Evolutionary conservation across 164 flowering plant species (phyloP), one percentile per base, ranked within the genome.

Genomic region (Vitis amurensis): DNA sequence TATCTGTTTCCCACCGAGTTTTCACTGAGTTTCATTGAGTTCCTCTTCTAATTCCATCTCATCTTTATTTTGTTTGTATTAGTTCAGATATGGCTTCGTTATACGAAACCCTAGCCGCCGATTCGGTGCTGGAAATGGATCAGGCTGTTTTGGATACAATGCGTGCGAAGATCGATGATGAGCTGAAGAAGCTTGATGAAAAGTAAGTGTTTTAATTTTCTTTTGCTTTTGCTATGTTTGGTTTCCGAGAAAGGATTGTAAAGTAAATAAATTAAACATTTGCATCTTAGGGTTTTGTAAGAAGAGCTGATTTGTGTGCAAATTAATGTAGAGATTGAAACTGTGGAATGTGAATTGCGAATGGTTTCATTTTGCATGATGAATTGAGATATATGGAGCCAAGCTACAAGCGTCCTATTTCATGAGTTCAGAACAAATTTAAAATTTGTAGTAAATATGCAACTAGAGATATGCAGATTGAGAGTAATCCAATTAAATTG

Each of bases 161-260:
- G 98, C 89, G 85, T 9, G 79, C 76, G 23, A 87, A 85, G 78
- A 90, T 76, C 58, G 89, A 87, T 1, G 97, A 90, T n/a, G 96
- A 91, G 78, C 78, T 93, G 17, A 90, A 87, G 80, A 95, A 90
- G 76, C 81, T 93, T 4, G 94, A 95, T 19, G 99, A 95, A 66
- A 95, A 90, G 99, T 95, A 70, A 87, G 94, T 75, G 70, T 66
- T 62, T 64, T 67, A 9, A 15, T 59, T 3, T 16, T 8, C 57
- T 23, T 63, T 9, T 37, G 31, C 9, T 9, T 63, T 61, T 11
- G 23, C n/a, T 9, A 13, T 52, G 44, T 44, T 70, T 55, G 57
- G 47, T 29, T 59, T 30, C 31, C 47, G 27, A 31, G 59, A 70
- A 19, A 61, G 44, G 7, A 37, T 14, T 23, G 10, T 13, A 64